Conservation (phyloP, 305 asterid species). For the Solanum hybrid region DNA sequence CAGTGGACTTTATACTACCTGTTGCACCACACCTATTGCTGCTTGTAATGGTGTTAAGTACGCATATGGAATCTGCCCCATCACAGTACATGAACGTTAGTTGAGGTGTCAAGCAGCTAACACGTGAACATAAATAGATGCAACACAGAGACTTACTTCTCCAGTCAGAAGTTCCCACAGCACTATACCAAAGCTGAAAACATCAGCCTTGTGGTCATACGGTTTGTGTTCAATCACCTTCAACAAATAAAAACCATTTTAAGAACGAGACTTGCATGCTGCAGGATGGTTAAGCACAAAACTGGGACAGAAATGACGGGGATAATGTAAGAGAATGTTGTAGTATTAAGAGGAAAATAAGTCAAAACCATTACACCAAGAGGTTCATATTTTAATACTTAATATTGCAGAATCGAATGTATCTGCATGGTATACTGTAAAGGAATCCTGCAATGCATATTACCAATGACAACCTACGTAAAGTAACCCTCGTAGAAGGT, state of each 20-base stretch:
- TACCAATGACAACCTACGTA: background rate
- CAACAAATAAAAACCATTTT: background rate
- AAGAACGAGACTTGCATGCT: background rate
- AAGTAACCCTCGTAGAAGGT: background rate
- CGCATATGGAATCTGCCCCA: constrained; percentile 21
- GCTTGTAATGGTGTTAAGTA: constrained; percentile 25
- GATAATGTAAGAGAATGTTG: background rate
- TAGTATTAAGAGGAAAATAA: background rate
- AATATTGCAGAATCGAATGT: background rate
- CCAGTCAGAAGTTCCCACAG: constrained; percentile 27
- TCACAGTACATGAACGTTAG: background rate
- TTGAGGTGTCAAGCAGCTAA: background rate
- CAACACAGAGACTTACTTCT: constrained; percentile 11
- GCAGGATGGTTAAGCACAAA: background rate
- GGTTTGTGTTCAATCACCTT: constrained; percentile 31
- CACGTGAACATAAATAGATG: background rate
- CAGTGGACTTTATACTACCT: constrained; percentile 6
- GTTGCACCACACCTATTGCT: constrained; percentile 26
- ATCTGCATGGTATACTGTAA: background rate
- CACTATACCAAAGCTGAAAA: constrained; percentile 24
- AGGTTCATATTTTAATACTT: background rate
- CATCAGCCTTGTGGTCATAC: constrained; percentile 24
- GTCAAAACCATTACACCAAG: background rate
- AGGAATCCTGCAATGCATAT: background rate
- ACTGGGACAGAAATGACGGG: background rate